A percentile compares a stretch with the other conserved stretches of the same genome.
These are phyloP conservation scores for Nakazawaea wickerhamii DNA, from an alignment of 805 yeast genomes.

Conservation along the genomic window DNA sequence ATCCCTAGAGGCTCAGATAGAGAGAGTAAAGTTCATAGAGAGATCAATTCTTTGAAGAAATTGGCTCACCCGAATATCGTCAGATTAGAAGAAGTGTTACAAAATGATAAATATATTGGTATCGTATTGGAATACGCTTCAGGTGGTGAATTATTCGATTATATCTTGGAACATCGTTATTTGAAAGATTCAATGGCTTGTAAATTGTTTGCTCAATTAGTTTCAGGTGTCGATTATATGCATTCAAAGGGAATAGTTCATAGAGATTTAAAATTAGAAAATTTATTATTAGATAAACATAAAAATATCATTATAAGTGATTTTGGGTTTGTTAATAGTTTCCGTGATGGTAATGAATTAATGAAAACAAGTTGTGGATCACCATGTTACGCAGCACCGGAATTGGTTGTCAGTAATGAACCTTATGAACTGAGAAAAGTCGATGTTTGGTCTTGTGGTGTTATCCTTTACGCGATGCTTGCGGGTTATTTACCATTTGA, in stretches of 20 bases:
- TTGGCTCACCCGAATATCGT: conserved; percentile 93
- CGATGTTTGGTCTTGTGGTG: conserved; percentile 97
- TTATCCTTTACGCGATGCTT: conserved; percentile 91
- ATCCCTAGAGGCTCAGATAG: conserved; percentile 83
- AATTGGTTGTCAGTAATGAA: conserved; percentile 77
- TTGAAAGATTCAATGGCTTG: conserved; percentile 86
- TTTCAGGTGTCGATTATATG: conserved; percentile 89
- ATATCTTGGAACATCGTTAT: conserved; percentile 79
- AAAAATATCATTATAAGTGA: conserved; percentile 84
- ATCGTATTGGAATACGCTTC: conserved; percentile 95
- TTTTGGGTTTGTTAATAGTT: conserved; percentile 93
- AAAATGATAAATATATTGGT: conserved; percentile 92
- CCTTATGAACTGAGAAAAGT: conserved; percentile 92
- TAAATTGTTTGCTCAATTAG: conserved; percentile 83
- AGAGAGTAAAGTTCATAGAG: conserved; percentile 86
- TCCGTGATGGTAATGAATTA: conserved; percentile 55
- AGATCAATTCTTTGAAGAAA: conserved; percentile 82
- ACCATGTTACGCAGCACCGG: conserved; percentile 99
- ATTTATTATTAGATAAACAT: conserved; percentile 74
- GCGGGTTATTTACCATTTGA: conserved; percentile 97
- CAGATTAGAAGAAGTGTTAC: conserved; percentile 84
- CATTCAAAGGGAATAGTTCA: conserved; percentile 78
- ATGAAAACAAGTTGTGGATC: conserved; percentile 97
- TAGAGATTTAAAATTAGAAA: conserved; percentile 72
- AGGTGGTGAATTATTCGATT: conserved; percentile 95